These are phyloP conservation scores for Nigrospora osmanthi DNA, from an alignment of 2,329 filamentous ascomycete species.

Conservation along the genomic window DNA sequence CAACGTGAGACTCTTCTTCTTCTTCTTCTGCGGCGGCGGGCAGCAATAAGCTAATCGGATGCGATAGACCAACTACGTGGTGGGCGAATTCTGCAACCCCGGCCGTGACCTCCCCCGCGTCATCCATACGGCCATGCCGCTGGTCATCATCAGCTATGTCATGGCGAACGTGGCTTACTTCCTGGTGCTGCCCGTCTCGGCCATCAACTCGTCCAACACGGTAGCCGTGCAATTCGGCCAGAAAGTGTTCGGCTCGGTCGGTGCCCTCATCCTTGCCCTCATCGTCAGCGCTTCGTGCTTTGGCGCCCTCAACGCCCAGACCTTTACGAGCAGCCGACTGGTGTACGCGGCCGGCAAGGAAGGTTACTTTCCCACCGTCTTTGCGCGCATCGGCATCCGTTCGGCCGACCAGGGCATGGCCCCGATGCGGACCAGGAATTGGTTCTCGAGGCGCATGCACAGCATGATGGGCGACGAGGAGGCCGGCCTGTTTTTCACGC, in stretches of 20 bases:
- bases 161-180: constrained; percentile 92
- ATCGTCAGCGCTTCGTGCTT: constrained; percentile 90
- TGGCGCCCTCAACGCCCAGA: constrained; percentile 87
- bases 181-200: constrained; percentile 73
- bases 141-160: constrained; percentile 86
- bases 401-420: constrained; percentile 29
- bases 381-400: constrained; percentile 73
- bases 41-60: constrained; percentile 15
- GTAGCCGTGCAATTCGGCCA: constrained; percentile 91
- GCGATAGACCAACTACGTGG: constrained; percentile 85
- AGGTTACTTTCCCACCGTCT: constrained; percentile 78
- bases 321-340: constrained; percentile 85
- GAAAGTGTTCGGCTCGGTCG: constrained; percentile 79
- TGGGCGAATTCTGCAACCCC: constrained; percentile 92
- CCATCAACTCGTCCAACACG: constrained; percentile 84
- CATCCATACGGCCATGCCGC: constrained; percentile 91
- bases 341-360: constrained; percentile 94
- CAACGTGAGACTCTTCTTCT: too few species aligned
- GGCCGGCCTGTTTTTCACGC: constrained; percentile 81
- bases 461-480: constrained; percentile 67
- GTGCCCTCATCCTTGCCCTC: constrained; percentile 76
- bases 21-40: neutral
- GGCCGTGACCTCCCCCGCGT: constrained; percentile 83
- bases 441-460: constrained; percentile 50
- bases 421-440: constrained; percentile 42